Conservation (phyloP, 805 yeast species). For the Saccharomycopsis lassenensis region DNA sequence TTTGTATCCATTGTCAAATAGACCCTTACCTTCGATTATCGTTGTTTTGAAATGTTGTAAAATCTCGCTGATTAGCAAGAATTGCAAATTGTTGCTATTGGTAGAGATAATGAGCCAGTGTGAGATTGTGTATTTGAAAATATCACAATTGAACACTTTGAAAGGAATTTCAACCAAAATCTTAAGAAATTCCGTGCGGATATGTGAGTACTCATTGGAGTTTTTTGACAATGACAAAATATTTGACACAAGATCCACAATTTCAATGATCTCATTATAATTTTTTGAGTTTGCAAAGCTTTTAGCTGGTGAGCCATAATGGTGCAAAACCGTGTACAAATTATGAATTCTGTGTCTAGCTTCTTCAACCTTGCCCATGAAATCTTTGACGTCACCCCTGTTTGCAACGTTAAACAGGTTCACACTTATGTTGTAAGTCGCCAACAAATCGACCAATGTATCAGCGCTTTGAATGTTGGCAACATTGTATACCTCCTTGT, state of each 20-base stretch:
- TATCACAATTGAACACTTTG: constrained; percentile 42
- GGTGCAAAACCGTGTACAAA: no score
- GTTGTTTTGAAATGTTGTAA: constrained; percentile 59
- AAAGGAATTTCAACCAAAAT: constrained; percentile 64
- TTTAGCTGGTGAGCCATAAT: no score
- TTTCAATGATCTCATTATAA: constrained; percentile 5
- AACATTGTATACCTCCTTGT: constrained; percentile 50
- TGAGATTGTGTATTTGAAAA: constrained; percentile 48
- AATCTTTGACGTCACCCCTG: no score
- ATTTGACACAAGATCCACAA: constrained; percentile 10
- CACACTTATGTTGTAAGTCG: constrained; percentile 43
- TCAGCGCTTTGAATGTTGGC: constrained; percentile 22
- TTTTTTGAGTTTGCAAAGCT: no score
- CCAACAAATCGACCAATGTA: constrained; percentile 60
- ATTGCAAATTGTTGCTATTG: constrained; percentile 48
- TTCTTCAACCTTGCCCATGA: no score
- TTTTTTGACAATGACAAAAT: constrained; percentile 5
- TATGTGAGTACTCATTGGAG: constrained; percentile 7
- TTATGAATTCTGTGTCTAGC: no score
- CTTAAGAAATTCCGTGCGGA: constrained; percentile 33
- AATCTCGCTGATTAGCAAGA: constrained; percentile 57
- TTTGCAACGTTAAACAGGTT: constrained; percentile 5
- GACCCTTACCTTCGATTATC: constrained; percentile 47
- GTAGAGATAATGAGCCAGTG: constrained; percentile 74
- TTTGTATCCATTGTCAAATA: constrained; percentile 38